Conservation (phyloP, 371 early-diverging fungal species). For the Saksenaea oblongispora region DNA sequence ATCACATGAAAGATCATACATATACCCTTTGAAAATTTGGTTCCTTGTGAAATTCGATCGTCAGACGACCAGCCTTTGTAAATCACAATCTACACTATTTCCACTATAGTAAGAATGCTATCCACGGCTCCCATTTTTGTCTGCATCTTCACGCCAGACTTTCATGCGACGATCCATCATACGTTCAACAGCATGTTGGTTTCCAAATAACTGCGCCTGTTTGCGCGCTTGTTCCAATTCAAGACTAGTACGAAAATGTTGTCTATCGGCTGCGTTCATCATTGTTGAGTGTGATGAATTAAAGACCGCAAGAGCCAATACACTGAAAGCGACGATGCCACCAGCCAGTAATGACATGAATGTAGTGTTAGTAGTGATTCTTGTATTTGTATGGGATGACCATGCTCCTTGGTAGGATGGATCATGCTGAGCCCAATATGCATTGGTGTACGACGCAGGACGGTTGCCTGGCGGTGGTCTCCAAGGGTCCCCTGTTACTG, state of each 20-base stretch:
- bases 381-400: conserved; percentile 25
- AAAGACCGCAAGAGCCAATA: conserved; percentile 26
- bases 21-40: too few species aligned
- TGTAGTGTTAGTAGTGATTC: conserved; percentile 34
- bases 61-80: neutral
- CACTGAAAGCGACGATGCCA: conserved; percentile 19
- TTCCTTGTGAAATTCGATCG: neutral
- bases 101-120: neutral
- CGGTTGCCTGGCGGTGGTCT: conserved; percentile 19
- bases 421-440: conserved; percentile 23
- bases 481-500: conserved; percentile 9
- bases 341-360: conserved; percentile 40
- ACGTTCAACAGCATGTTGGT: conserved; percentile 40
- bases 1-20: neutral
- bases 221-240: conserved; percentile 44
- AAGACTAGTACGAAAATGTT: conserved; percentile 32
- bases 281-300: conserved; percentile 26
- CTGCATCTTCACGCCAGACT: conserved; percentile 15
- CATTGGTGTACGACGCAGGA: conserved; percentile 21
- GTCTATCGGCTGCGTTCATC: conserved; percentile 33
- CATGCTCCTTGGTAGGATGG: conserved; percentile 27
- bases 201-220: conserved; percentile 44
- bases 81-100: neutral
- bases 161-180: conserved; percentile 37
- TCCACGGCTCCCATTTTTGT: neutral